Percentiles rank a stretch among this genome's conserved stretches.
Evolutionary conservation across 1,139 yeast genomes (phyloP).

Genomic region (Nakaseomyces sp.): DNA sequence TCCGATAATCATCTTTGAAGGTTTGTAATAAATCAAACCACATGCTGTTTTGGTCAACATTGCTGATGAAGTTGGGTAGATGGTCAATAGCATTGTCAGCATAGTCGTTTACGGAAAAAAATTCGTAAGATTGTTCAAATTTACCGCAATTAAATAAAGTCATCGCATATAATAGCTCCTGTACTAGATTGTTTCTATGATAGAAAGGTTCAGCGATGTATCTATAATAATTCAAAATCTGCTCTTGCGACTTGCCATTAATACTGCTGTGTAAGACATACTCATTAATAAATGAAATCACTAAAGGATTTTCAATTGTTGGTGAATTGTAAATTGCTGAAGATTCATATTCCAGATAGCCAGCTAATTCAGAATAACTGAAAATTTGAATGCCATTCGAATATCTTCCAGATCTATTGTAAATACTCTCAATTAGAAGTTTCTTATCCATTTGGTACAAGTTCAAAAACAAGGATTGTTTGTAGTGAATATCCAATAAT

Average conservation of each 20-base stretch:
- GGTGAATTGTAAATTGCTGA: slow-evolving; percentile 16
- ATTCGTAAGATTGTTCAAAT: slow-evolving; percentile 21
- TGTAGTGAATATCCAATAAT: slow-evolving; percentile 24
- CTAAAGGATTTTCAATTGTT: slow-evolving; percentile 16
- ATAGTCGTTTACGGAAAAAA: slow-evolving; percentile 22
- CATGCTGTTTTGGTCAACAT: slow-evolving; percentile 9
- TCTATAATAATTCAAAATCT: slow-evolving; percentile 13
- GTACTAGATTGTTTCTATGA: slow-evolving; percentile 15
- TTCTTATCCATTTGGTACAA: slow-evolving; percentile 22
- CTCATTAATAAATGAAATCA: slow-evolving; percentile 17
- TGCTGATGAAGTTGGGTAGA: slow-evolving; percentile 18
- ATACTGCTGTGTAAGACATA: slow-evolving; percentile 14
- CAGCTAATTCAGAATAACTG: slow-evolving; percentile 21
- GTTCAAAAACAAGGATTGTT: slow-evolving; percentile 21
- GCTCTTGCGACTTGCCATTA: slow-evolving; percentile 4
- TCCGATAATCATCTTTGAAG: slow-evolving; percentile 12
- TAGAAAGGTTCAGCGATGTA: slow-evolving; percentile 19
- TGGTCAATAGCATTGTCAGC: slow-evolving; percentile 11
- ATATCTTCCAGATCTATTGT: slow-evolving; percentile 18
- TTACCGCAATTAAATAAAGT: slow-evolving; percentile 21
- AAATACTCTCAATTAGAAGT: slow-evolving; percentile 16
- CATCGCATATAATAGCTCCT: slow-evolving; percentile 27
- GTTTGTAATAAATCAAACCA: slow-evolving; percentile 23
- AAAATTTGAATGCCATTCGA: slow-evolving; percentile 21
- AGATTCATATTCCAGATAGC: slow-evolving; percentile 16